Evolutionary conservation across 306 rosid genomes (phyloP).

Genomic region (Citrullus mucosospermus): DNA sequence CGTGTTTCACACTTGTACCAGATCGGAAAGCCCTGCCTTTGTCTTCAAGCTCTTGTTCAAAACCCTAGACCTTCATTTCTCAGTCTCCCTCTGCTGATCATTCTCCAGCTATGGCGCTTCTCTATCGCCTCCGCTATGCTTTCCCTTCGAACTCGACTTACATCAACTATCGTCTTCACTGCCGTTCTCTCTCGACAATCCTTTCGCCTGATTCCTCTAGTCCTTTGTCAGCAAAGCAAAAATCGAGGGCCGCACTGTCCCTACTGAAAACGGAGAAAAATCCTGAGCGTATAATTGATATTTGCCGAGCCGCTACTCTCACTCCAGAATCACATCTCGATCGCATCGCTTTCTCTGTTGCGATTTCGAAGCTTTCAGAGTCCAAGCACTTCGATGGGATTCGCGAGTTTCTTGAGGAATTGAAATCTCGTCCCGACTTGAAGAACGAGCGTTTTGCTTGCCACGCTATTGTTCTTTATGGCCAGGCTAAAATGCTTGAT

Average conservation of each 20-base stretch:
- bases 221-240: conserved; percentile 33
- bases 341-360: conserved; percentile 51
- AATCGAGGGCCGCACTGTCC: conserved; percentile 36
- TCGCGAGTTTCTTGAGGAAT: conserved; percentile 38
- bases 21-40: neutral
- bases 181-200: conserved; percentile 31
- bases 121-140: conserved; percentile 42
- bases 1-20: neutral
- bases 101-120: conserved; percentile 30
- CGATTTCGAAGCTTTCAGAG: conserved; percentile 44
- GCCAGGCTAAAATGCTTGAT: conserved; percentile 60
- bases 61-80: conserved; percentile 5
- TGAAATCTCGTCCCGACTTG: conserved; percentile 53
- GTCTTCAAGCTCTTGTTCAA: neutral
- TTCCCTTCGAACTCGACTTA: neutral
- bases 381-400: conserved; percentile 43
- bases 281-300: conserved; percentile 48
- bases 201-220: conserved; percentile 37
- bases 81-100: conserved; percentile 8
- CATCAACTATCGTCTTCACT: neutral
- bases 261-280: conserved; percentile 55
- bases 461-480: conserved; percentile 60
- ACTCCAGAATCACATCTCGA: conserved; percentile 58
- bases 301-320: conserved; percentile 70
- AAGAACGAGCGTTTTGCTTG: conserved; percentile 42